Conservation (phyloP, 768 basidiomycete species). For the Tricholoma matsutake region DNA sequence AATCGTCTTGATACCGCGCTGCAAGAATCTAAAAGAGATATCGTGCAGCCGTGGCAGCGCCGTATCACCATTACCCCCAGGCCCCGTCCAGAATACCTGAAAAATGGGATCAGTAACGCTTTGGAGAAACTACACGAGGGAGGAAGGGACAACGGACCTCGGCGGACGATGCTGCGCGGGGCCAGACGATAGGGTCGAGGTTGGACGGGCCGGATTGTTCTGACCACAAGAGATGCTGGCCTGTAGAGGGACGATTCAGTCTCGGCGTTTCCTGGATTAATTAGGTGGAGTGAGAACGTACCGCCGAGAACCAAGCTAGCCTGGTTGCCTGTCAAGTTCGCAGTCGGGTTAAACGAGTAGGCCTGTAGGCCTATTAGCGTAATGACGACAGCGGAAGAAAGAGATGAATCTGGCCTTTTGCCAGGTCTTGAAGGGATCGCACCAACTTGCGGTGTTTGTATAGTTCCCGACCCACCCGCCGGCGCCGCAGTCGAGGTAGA, state of each 20-base stretch:
- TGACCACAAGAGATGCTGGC: slow-evolving; percentile 69
- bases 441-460: slow-evolving; percentile 57
- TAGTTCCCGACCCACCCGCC: slow-evolving; percentile 66
- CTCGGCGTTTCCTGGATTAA: not conserved
- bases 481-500: slow-evolving; percentile 78
- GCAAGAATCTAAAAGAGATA: not conserved
- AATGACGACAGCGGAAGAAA: not conserved
- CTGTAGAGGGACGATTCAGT: slow-evolving; percentile 21
- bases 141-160: not conserved
- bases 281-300: slow-evolving; percentile 21
- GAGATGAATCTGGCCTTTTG: slow-evolving; percentile 43
- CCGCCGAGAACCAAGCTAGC: slow-evolving; percentile 64
- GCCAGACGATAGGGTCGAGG: slow-evolving; percentile 9
- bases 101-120: not conserved
- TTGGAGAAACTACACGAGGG: not conserved
- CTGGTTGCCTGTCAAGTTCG: slow-evolving; percentile 50
- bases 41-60: slow-evolving; percentile 1
- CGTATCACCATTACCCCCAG: not conserved
- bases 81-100: slow-evolving; percentile 1
- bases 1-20: slow-evolving; percentile 1
- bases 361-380: slow-evolving; percentile 23
- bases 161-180: not conserved
- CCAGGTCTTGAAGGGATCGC: slow-evolving; percentile 81
- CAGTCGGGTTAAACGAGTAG: slow-evolving; percentile 73
- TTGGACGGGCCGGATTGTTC: slow-evolving; percentile 53